Evolutionary conservation across 305 asterid genomes (phyloP).

Genomic region (Solanum aculeatissimum): DNA sequence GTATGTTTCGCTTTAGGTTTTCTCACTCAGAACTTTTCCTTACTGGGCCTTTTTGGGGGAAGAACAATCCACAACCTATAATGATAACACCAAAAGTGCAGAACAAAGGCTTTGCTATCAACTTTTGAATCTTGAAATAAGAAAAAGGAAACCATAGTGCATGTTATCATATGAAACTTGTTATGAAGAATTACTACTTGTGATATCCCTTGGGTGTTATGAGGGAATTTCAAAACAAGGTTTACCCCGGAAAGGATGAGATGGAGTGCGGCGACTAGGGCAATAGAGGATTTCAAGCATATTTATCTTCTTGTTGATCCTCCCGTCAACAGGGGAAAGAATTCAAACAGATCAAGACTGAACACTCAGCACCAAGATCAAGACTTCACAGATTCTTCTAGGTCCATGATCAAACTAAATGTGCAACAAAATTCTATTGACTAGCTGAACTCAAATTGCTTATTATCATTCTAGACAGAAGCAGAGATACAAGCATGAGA

Average conservation of each 20-base stretch:
- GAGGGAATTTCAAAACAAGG: not conserved
- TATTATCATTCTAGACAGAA: not conserved
- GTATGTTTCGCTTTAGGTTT: not conserved
- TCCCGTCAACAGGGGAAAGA: not conserved
- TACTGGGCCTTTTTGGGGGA: not conserved
- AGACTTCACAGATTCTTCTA: not conserved
- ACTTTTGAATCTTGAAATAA: not conserved
- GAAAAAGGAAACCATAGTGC: not conserved
- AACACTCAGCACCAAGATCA: not conserved
- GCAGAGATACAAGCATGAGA: not conserved
- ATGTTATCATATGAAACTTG: not conserved
- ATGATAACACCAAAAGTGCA: not conserved
- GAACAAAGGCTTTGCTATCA: not conserved
- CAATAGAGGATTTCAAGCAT: not conserved
- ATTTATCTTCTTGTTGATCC: not conserved
- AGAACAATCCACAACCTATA: not conserved
- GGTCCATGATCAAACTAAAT: not conserved
- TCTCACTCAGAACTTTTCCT: not conserved
- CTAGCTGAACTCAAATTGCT: not conserved
- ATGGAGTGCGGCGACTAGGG: not conserved
- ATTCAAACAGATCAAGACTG: not conserved
- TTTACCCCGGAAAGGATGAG: not conserved
- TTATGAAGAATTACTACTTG: not conserved
- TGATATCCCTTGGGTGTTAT: not conserved
- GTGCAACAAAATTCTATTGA: not conserved